phyloP scores from a whole-genome alignment of 805 yeast species.

The Wickerhamiella cacticola region DNA sequence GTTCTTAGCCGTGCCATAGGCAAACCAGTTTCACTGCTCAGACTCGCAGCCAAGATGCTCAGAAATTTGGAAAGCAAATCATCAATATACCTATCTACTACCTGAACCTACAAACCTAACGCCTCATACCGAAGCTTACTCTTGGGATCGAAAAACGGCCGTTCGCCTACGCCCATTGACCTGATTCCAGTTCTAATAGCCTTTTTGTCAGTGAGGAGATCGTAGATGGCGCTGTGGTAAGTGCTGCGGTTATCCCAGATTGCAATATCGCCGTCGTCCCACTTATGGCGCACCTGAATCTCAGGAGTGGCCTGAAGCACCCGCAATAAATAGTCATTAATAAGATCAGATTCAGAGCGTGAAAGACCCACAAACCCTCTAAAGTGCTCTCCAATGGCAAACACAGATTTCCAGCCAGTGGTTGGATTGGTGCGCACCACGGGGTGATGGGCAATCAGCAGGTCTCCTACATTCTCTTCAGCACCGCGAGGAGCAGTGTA shows the following conservation, averaged over 20 bases:
- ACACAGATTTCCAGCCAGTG: constrained; percentile 50
- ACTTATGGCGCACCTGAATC: constrained; percentile 32
- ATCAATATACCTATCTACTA: no score
- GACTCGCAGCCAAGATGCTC: no score
- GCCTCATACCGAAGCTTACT: constrained; percentile 23
- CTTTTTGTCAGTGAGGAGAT: constrained; percentile 6
- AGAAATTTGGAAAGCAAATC: no score
- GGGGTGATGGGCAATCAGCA: constrained; percentile 36
- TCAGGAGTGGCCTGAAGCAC: constrained; percentile 18
- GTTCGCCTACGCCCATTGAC: constrained; percentile 21
- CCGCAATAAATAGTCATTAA: constrained; percentile 32
- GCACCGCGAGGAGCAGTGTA: constrained; percentile 24
- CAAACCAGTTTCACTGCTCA: no score
- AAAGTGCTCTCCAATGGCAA: constrained; percentile 15
- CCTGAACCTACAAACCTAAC: constrained; percentile 6
- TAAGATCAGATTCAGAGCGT: constrained; percentile 36
- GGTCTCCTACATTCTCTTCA: constrained; percentile 25
- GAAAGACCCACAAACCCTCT: constrained; percentile 39
- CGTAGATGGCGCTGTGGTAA: constrained; percentile 36
- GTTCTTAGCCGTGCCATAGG: no score
- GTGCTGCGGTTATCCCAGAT: constrained; percentile 51
- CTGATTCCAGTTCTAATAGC: constrained; percentile 20
- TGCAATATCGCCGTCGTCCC: constrained; percentile 44
- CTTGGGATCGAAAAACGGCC: constrained; percentile 20
- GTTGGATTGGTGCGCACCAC: constrained; percentile 53